Conservation (phyloP, 371 early-diverging fungal species). For the Rhizopus arrhizus region DNA sequence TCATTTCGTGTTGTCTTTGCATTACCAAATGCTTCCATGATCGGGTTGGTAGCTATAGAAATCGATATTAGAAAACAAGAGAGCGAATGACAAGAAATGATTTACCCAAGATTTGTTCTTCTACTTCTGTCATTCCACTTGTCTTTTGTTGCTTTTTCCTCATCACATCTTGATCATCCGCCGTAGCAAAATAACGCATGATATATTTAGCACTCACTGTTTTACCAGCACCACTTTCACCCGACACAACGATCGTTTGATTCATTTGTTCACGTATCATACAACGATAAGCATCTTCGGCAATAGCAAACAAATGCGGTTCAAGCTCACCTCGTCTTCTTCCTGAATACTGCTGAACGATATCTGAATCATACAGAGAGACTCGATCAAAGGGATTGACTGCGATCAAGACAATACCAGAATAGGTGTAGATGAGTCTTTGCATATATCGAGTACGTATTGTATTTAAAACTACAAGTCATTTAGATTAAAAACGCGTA, state of each 20-base stretch:
- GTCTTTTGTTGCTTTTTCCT: constrained; percentile 39
- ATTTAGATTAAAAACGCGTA: not conserved
- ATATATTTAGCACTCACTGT: constrained; percentile 96
- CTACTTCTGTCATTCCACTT: constrained; percentile 75
- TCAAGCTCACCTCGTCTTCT: constrained; percentile 92
- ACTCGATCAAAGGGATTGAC: constrained; percentile 97
- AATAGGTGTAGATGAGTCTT: constrained; percentile 96
- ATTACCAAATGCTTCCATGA: constrained; percentile 99
- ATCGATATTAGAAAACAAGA: not conserved
- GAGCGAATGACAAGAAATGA: not conserved
- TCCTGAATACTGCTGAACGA: constrained; percentile 87
- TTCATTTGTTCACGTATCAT: constrained; percentile 91
- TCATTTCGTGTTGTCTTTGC: constrained; percentile 98
- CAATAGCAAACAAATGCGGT: constrained; percentile 99
- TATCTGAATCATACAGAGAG: constrained; percentile 83
- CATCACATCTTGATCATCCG: constrained; percentile 66
- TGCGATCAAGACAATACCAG: constrained; percentile 97
- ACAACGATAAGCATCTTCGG: constrained; percentile 95
- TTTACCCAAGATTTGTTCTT: constrained; percentile 75
- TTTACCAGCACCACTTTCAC: constrained; percentile 92
- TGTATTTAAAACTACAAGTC: constrained; percentile 64
- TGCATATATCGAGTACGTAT: constrained; percentile 86
- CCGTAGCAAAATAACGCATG: constrained; percentile 98
- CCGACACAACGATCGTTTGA: constrained; percentile 98
- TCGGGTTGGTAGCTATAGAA: constrained; percentile 85